Evolutionary conservation across 1,284 basidiomycete species (phyloP).

Genomic region (Sporisorium iseilematis-ciliati): DNA sequence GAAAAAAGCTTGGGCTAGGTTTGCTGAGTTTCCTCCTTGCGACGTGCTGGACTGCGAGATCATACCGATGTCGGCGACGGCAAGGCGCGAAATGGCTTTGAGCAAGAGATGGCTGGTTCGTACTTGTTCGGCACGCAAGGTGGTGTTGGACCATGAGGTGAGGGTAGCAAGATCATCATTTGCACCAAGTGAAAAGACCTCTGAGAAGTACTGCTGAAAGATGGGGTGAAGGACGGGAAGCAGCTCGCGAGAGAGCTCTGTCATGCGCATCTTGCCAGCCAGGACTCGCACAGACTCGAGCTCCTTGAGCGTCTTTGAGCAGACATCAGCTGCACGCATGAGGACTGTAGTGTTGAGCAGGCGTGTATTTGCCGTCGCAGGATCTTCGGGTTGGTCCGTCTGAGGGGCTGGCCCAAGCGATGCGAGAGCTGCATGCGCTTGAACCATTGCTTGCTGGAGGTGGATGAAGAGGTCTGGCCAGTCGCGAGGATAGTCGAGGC

Average conservation of each 20-base stretch:
- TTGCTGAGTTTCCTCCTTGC: slow-evolving; percentile 38
- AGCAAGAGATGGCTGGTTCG: slow-evolving; percentile 65
- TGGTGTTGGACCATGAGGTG: slow-evolving; percentile 54
- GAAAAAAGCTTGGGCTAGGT: slow-evolving; percentile 65
- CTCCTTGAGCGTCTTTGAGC: slow-evolving; percentile 63
- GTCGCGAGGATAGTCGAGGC: slow-evolving; percentile 63
- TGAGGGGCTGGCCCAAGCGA: slow-evolving; percentile 37
- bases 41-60: slow-evolving; percentile 46
- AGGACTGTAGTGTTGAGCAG: slow-evolving; percentile 52
- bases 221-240: slow-evolving; percentile 64
- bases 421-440: slow-evolving; percentile 48
- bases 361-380: slow-evolving; percentile 19
- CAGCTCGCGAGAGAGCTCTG: slow-evolving; percentile 62
- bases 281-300: slow-evolving; percentile 63
- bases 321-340: slow-evolving; percentile 61
- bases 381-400: slow-evolving; percentile 29
- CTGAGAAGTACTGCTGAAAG: slow-evolving; percentile 61
- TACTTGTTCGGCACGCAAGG: slow-evolving; percentile 53
- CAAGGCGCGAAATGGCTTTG: slow-evolving; percentile 60
- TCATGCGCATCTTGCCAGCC: slow-evolving; percentile 67
- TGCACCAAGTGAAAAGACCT: slow-evolving; percentile 47
- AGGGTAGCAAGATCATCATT: slow-evolving; percentile 36
- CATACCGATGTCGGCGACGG: slow-evolving; percentile 62
- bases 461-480: slow-evolving; percentile 64
- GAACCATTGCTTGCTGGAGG: slow-evolving; percentile 58